These are phyloP conservation scores for Aspergillus sclerotiicarbonarius DNA, from an alignment of 495 filamentous ascomycete species.

Conservation along the genomic window DNA sequence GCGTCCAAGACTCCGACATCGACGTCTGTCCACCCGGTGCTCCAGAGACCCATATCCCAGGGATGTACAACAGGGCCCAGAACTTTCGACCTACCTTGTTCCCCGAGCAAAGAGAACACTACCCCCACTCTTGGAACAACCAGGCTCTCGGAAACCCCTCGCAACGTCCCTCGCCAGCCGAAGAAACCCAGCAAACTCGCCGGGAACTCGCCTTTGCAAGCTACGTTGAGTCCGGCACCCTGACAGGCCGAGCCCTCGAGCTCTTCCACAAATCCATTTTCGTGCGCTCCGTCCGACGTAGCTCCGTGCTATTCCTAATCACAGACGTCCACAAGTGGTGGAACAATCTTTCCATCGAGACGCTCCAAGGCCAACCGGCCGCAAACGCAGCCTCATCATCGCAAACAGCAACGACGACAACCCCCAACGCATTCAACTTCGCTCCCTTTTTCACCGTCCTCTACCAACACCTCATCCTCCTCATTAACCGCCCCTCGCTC, in stretches of 20 bases:
- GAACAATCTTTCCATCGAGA: slow-evolving; percentile 36
- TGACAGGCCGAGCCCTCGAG: slow-evolving; percentile 40
- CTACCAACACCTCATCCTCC: slow-evolving; percentile 67
- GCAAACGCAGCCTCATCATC: slow-evolving; percentile 7
- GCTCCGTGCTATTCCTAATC: slow-evolving; percentile 35
- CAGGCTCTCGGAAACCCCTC: not conserved
- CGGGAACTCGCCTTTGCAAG: slow-evolving; percentile 36
- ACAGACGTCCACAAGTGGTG: slow-evolving; percentile 48
- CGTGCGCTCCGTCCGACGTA: slow-evolving; percentile 35
- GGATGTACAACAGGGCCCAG: slow-evolving; percentile 8
- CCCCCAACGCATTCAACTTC: slow-evolving; percentile 30
- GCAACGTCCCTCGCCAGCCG: not conserved
- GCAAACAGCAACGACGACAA: not conserved
- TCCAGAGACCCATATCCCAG: slow-evolving; percentile 30
- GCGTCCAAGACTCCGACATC: slow-evolving; percentile 44
- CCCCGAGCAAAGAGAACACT: not conserved
- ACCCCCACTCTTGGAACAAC: not conserved
- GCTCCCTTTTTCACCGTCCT: slow-evolving; percentile 54
- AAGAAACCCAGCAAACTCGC: slow-evolving; percentile 14
- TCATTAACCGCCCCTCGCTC: slow-evolving; percentile 52
- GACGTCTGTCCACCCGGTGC: slow-evolving; percentile 39
- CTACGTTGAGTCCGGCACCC: slow-evolving; percentile 40
- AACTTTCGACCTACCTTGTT: not conserved
- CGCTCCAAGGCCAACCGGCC: slow-evolving; percentile 14
- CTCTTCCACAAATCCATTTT: slow-evolving; percentile 44